phyloP scores from a whole-genome alignment of 192 early-diverging fungal genomes.

The Dissophora ornata region DNA sequence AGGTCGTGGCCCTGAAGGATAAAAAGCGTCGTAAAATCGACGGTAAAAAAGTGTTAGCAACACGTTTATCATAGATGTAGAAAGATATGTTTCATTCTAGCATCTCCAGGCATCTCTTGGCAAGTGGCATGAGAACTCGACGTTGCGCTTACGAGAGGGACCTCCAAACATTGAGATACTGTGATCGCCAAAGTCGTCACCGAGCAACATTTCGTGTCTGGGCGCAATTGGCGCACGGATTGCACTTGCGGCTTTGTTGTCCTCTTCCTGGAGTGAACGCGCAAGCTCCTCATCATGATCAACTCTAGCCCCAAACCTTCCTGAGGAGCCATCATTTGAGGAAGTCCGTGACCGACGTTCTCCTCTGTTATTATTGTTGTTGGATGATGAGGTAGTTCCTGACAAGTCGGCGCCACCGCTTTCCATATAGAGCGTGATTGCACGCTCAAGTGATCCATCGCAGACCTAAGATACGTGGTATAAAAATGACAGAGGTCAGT shows the following conservation, averaged over 20 bases:
- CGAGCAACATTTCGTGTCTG: constrained; percentile 78
- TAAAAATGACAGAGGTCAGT: not conserved
- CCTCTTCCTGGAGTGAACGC: constrained; percentile 59
- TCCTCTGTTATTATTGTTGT: constrained; percentile 23
- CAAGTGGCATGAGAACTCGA: no score
- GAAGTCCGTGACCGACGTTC: constrained; percentile 30
- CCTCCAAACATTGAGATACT: constrained; percentile 18
- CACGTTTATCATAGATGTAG: no score
- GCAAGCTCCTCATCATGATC: constrained; percentile 65
- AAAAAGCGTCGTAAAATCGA: no score
- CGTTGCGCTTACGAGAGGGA: constrained; percentile 25
- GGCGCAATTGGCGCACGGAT: constrained; percentile 91
- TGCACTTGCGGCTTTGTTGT: constrained; percentile 39
- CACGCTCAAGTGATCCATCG: constrained; percentile 79
- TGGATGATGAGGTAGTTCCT: constrained; percentile 13
- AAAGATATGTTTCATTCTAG: no score
- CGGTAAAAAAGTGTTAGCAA: no score
- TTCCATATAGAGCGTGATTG: constrained; percentile 87
- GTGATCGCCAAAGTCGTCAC: constrained; percentile 44
- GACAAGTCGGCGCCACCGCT: constrained; percentile 72
- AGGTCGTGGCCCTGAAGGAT: constrained; percentile 22
- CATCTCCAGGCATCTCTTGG: no score
- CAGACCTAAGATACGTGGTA: constrained; percentile 66
- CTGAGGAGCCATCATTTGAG: constrained; percentile 32
- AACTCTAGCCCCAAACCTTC: constrained; percentile 13